Percentiles rank a stretch among this genome's conserved stretches.
phyloP scores from a whole-genome alignment of 148 eudicot genomes.

The Hydrangea macrophylla region DNA sequence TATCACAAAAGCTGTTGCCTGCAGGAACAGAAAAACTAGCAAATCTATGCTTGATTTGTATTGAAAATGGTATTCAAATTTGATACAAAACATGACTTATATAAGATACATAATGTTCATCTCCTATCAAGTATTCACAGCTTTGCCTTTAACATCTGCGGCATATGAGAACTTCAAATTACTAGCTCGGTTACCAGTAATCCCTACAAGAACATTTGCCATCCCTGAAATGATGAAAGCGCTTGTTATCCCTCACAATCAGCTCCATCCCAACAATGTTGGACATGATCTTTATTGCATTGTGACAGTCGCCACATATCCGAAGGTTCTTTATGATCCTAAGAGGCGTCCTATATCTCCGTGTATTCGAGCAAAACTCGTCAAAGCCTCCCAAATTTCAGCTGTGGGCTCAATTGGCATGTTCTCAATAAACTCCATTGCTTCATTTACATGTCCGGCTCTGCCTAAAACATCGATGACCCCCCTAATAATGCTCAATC shows the following conservation, averaged over 20 bases:
- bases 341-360: slow-evolving; percentile 43
- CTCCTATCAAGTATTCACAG: background rate
- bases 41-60: background rate
- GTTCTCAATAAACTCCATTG: slow-evolving; percentile 39
- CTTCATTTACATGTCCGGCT: slow-evolving; percentile 43
- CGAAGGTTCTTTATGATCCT: slow-evolving; percentile 50
- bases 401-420: slow-evolving; percentile 31
- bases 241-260: slow-evolving; percentile 46
- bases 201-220: slow-evolving; percentile 51
- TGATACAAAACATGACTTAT: background rate
- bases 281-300: slow-evolving; percentile 47
- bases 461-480: slow-evolving; percentile 39
- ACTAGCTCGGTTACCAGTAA: slow-evolving; percentile 32
- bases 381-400: slow-evolving; percentile 37
- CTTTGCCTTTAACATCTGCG: background rate
- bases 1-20: background rate
- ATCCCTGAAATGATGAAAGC: slow-evolving; percentile 54
- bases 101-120: background rate
- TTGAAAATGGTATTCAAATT: background rate
- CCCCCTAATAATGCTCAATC: slow-evolving; percentile 35
- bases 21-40: background rate
- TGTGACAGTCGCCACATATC: slow-evolving; percentile 54
- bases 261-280: slow-evolving; percentile 56
- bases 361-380: slow-evolving; percentile 31
- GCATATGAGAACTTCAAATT: background rate